Evolutionary conservation across 2,329 filamentous ascomycete genomes (phyloP), one percentile per base, ranked within the genome.

Genomic region (Arachnomyces sp.): DNA sequence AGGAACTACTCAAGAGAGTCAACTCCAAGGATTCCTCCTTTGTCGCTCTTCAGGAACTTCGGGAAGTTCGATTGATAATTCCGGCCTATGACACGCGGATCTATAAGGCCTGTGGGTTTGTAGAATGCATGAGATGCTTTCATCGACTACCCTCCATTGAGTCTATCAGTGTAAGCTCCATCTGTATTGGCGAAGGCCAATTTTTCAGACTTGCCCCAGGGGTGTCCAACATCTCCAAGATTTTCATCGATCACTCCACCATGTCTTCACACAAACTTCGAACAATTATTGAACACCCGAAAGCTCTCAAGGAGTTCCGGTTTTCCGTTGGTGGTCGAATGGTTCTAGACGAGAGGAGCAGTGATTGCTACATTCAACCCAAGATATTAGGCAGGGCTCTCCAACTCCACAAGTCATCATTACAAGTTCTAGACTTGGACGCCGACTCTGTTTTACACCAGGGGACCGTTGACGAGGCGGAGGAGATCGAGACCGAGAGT

Each of bases 401-500:
- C 13, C 15, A 9, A 16, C 3, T 14, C 3, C 37, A 39, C 9
- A 39, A 28, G 9, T 21, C 15, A 11, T 32, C 37, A 9, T 14
- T 39, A 25, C 37, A 31, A 15, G 30, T 39, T 9, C 13, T 39
- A 18, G 37, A 39, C 14, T n/a, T 39, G 14, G 37, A 33, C 21
- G 16, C 13, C 13, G 37, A 33, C 30, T 12, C 25, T 17, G 15
- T n/a, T 7, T 21, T 16, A n/a, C 12, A 17, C 7, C 12, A 18
- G n/a, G 33, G 17, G 6, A 16, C 8, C 9, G 1, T 11, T 8
- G 17, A 18, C n/a, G 33, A 21, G 13, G 9, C n/a, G 12, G 13
- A 18, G 3, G 13, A n/a, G 6, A 9, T 15, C 18, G n/a, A 29
- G 28, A 16, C 1, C 5, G 28, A 15, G 36, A 25, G 21, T 9